phyloP scores from a whole-genome alignment of 1,139 yeast genomes.

The Blastobotrys petasosporus region DNA sequence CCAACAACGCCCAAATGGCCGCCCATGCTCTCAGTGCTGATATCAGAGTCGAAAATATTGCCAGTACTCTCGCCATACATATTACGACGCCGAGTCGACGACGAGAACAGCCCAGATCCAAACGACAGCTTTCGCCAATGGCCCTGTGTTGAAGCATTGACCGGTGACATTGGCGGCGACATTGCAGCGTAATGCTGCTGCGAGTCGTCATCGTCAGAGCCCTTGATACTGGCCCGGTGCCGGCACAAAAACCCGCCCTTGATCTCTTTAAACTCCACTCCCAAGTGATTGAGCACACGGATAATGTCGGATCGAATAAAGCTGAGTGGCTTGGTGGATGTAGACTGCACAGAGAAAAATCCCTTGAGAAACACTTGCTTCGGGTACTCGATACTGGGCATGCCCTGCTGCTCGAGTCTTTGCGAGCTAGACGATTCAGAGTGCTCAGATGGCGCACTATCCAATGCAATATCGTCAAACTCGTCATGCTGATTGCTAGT shows the following conservation, averaged over 20 bases:
- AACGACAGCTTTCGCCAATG: conserved; percentile 35
- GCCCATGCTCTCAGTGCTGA: conserved; percentile 31
- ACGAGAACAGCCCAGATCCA: conserved; percentile 28
- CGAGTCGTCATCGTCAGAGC: conserved; percentile 24
- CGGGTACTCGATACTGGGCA: conserved; percentile 94
- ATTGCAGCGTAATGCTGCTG: background rate
- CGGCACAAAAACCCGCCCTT: conserved; percentile 91
- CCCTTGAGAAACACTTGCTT: conserved; percentile 90
- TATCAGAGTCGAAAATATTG: conserved; percentile 25
- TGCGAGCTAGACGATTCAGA: conserved; percentile 9
- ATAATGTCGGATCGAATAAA: conserved; percentile 83
- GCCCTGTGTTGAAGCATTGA: conserved; percentile 16
- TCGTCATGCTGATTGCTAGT: conserved; percentile 39
- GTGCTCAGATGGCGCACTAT: conserved; percentile 23
- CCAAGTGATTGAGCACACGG: conserved; percentile 66
- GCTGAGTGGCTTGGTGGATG: conserved; percentile 87
- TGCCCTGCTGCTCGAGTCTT: conserved; percentile 38
- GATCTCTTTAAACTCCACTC: conserved; percentile 81
- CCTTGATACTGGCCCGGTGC: conserved; percentile 45
- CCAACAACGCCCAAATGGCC: conserved; percentile 29
- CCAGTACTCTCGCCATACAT: conserved; percentile 22
- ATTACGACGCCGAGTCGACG: conserved; percentile 22
- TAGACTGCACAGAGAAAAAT: conserved; percentile 90
- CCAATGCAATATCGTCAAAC: conserved; percentile 62
- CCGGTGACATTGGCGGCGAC: conserved; percentile 16